Evolutionary conservation across 805 yeast genomes (phyloP).

Genomic region (Ogataea kodamae): DNA sequence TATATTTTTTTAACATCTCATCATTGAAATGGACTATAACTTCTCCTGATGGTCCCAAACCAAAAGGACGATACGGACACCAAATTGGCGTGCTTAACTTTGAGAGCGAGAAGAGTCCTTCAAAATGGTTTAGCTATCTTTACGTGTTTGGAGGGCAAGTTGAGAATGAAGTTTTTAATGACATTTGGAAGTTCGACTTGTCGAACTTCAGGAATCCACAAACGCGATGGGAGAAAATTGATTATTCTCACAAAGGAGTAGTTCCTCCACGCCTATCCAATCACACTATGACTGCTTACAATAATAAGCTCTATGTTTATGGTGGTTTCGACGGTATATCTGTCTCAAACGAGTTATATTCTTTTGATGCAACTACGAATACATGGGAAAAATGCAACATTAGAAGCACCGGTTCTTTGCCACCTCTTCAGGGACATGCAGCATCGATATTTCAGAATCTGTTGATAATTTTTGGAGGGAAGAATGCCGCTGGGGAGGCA

Average conservation of each 20-base stretch:
- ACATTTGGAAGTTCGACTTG: constrained; percentile 80
- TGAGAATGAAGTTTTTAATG: constrained; percentile 75
- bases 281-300: constrained; percentile 82
- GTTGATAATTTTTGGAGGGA: constrained; percentile 88
- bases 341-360: constrained; percentile 73
- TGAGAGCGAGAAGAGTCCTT: constrained; percentile 40
- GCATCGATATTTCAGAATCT: constrained; percentile 74
- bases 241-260: constrained; percentile 36
- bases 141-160: constrained; percentile 95
- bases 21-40: constrained; percentile 79
- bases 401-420: constrained; percentile 61
- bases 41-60: constrained; percentile 68
- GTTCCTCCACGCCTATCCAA: constrained; percentile 83
- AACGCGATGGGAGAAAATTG: constrained; percentile 78
- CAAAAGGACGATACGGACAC: constrained; percentile 93
- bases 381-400: constrained; percentile 72
- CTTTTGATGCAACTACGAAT: constrained; percentile 65
- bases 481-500: constrained; percentile 66
- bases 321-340: constrained; percentile 81
- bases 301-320: constrained; percentile 76
- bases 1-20: constrained; percentile 80
- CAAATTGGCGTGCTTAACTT: constrained; percentile 73
- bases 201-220: constrained; percentile 79
- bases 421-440: constrained; percentile 90
- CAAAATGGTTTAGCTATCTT: constrained; percentile 45